Conservation (phyloP, 331 rosid species). For the Erythrophleum ivorense region DNA sequence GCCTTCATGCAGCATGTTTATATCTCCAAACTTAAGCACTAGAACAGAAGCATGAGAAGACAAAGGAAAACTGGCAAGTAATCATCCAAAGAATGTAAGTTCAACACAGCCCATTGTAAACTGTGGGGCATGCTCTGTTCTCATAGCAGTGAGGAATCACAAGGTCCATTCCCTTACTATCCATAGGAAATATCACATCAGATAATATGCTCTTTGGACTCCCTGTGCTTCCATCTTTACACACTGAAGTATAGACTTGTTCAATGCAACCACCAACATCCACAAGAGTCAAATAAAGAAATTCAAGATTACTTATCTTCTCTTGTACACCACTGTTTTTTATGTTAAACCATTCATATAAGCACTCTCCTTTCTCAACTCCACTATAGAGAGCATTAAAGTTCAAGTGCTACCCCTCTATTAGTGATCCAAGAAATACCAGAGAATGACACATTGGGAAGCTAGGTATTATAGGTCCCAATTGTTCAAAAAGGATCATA, state of each 20-base stretch:
- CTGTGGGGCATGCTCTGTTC: constrained; percentile 52
- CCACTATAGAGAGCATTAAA: constrained; percentile 81
- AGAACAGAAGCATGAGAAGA: no score
- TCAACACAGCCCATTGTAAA: no score
- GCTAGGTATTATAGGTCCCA: constrained; percentile 85
- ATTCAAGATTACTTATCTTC: constrained; percentile 62
- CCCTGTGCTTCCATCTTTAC: constrained; percentile 83
- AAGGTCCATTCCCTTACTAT: constrained; percentile 82
- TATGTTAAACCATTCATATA: constrained; percentile 79
- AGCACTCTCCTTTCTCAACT: constrained; percentile 85
- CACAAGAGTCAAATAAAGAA: constrained; percentile 77
- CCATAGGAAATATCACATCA: constrained; percentile 72
- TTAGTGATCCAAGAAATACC: constrained; percentile 77
- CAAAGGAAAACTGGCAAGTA: no score
- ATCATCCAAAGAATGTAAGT: no score
- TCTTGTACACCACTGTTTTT: constrained; percentile 57
- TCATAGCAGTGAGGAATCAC: constrained; percentile 77
- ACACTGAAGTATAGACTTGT: constrained; percentile 78
- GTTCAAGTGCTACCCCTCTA: constrained; percentile 82
- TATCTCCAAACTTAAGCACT: no score
- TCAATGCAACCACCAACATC: constrained; percentile 82
- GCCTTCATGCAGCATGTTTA: no score
- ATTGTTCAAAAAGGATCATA: constrained; percentile 77
- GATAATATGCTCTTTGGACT: constrained; percentile 62
- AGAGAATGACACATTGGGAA: constrained; percentile 81